A percentile compares a stretch with the other conserved stretches of the same genome.
Evolutionary conservation across 768 basidiomycete genomes (phyloP).

Genomic region (Lentinula boryana): DNA sequence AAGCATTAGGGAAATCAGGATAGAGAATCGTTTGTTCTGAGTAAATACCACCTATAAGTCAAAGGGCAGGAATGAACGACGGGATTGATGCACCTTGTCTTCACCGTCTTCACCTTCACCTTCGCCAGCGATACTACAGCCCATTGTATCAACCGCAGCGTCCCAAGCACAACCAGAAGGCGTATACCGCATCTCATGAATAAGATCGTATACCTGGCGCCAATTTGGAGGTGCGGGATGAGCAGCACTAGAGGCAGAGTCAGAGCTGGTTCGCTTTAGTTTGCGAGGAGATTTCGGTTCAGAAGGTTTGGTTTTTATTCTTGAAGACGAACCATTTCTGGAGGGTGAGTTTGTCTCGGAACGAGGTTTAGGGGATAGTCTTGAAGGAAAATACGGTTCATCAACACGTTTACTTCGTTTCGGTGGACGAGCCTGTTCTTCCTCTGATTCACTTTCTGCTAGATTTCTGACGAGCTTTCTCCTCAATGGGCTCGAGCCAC

Average conservation of each 20-base stretch:
- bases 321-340: neutral
- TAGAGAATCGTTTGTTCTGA: constrained; percentile 77
- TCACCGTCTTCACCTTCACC: constrained; percentile 54
- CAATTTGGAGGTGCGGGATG: constrained; percentile 66
- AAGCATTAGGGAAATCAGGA: constrained; percentile 90
- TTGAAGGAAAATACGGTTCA: neutral
- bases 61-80: neutral
- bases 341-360: neutral
- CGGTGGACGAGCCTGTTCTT: neutral
- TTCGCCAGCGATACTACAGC: constrained; percentile 65
- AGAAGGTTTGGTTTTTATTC: constrained; percentile 16
- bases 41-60: neutral
- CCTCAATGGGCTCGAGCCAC: neutral
- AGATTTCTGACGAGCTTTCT: neutral
- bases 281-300: constrained; percentile 42
- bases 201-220: constrained; percentile 64
- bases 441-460: neutral
- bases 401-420: neutral
- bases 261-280: constrained; percentile 46
- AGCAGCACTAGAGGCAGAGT: constrained; percentile 38
- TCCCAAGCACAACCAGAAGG: constrained; percentile 25
- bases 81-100: constrained; percentile 33
- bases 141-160: constrained; percentile 94
- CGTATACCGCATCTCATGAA: constrained; percentile 69
- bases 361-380: neutral